Conservation (phyloP, 306 rosid species). For the Fagus crenata region DNA sequence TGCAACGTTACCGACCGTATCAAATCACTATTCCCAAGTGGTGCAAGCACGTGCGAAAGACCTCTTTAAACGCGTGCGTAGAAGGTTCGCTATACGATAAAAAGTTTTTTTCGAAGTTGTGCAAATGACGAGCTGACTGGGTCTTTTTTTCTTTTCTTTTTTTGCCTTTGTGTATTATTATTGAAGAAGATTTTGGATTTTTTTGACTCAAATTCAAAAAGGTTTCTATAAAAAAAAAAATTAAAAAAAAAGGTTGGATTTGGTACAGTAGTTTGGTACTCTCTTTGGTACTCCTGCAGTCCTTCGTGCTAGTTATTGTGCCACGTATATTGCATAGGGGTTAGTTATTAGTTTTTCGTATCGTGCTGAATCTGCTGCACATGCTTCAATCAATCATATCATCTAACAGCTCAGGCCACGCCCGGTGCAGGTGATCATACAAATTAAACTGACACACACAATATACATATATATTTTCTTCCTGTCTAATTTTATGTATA, state of each 20-base stretch:
- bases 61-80: conserved; percentile 63
- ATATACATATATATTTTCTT: too few relatives aligned
- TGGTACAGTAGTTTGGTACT: not conserved
- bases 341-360: not conserved
- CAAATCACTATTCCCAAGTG: conserved; percentile 19
- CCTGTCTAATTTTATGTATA: too few relatives aligned
- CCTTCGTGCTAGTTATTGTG: not conserved
- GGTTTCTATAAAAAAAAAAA: too few relatives aligned
- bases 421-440: conserved; percentile 15
- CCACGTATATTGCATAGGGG: conserved; percentile 1
- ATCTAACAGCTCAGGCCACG: conserved; percentile 33
- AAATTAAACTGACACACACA: not conserved
- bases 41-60: conserved; percentile 52
- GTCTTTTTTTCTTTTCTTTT: too few relatives aligned
- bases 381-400: conserved; percentile 36
- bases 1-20: conserved; percentile 31
- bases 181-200: not conserved
- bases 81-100: conserved; percentile 43
- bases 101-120: conserved; percentile 9
- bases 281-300: conserved; percentile 4
- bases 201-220: too few relatives aligned
- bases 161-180: not conserved
- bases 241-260: not conserved
- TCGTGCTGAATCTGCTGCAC: conserved; percentile 26
- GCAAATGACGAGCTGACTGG: not conserved